Evolutionary conservation across 768 basidiomycete genomes (phyloP).

Genomic region (Pleurotus tuber-regium): DNA sequence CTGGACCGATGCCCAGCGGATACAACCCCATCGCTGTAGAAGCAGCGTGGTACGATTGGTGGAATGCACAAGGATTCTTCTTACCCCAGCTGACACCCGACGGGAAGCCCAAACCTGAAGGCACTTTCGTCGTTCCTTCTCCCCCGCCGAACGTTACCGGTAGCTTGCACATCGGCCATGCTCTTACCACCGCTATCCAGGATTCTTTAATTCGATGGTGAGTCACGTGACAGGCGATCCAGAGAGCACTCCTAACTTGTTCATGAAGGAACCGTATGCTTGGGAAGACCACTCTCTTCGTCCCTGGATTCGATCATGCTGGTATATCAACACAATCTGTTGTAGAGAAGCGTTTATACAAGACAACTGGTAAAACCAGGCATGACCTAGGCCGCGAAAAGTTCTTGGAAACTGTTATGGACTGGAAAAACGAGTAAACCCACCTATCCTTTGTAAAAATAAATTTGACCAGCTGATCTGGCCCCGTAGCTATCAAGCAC

Average conservation of each 20-base stretch:
- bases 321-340: conserved; percentile 98
- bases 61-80: conserved; percentile 89
- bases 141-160: conserved; percentile 99
- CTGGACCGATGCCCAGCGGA: conserved; percentile 83
- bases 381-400: conserved; percentile 94
- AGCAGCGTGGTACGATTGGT: conserved; percentile 98
- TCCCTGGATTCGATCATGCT: conserved; percentile 97
- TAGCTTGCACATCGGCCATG: conserved; percentile 93
- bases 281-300: conserved; percentile 85
- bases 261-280: conserved; percentile 87
- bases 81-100: conserved; percentile 63
- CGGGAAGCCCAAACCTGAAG: conserved; percentile 59
- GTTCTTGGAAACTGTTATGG: conserved; percentile 88
- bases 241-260: not conserved
- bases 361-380: conserved; percentile 74
- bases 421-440: conserved; percentile 95
- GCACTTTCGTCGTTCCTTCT: conserved; percentile 78
- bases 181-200: conserved; percentile 87
- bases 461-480: not conserved
- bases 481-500: conserved; percentile 74
- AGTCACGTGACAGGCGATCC: conserved; percentile 22
- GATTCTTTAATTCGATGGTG: conserved; percentile 88
- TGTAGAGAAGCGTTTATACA: conserved; percentile 90
- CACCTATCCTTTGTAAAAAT: not conserved
- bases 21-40: conserved; percentile 97